Evolutionary conservation across 2,329 filamentous ascomycete genomes (phyloP).

Genomic region (Diaporthe eres): DNA sequence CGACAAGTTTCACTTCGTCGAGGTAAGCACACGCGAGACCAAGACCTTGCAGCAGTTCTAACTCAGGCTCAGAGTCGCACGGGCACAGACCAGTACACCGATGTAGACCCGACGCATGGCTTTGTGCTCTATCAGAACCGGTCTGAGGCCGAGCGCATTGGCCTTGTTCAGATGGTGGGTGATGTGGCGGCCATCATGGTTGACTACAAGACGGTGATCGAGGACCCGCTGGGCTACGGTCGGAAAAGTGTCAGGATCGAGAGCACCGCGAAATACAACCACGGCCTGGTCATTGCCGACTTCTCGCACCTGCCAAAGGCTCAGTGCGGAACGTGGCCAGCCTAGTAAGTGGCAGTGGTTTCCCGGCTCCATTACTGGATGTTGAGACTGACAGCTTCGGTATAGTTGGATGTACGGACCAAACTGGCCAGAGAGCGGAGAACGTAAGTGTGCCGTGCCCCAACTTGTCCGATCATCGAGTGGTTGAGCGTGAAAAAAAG

Average conservation of each 20-base stretch:
- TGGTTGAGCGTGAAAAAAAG: accelerated
- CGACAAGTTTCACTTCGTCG: conserved; percentile 61
- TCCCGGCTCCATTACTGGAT: background rate
- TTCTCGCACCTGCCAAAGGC: conserved; percentile 77
- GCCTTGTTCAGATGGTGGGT: conserved; percentile 52
- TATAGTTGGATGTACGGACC: conserved; percentile 33
- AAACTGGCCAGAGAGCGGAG: conserved; percentile 27
- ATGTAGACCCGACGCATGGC: conserved; percentile 73
- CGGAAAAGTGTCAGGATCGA: conserved; percentile 75
- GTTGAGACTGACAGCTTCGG: background rate
- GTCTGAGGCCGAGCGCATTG: conserved; percentile 52
- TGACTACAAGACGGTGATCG: conserved; percentile 48
- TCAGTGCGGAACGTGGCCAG: conserved; percentile 80
- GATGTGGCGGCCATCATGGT: conserved; percentile 57
- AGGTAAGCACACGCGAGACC: conserved; percentile 46
- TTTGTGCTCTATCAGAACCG: conserved; percentile 69
- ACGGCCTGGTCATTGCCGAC: conserved; percentile 78
- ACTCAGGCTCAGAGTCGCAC: conserved; percentile 16
- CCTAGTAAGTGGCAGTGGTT: conserved; percentile 62
- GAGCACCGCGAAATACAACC: conserved; percentile 73
- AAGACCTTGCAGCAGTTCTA: conserved; percentile 5
- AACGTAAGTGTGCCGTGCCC: background rate
- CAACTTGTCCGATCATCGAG: background rate
- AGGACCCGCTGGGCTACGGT: conserved; percentile 45
- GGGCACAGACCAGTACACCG: conserved; percentile 37